Evolutionary conservation across 306 rosid genomes (phyloP), one percentile per base, ranked within the genome.

Genomic region (Pachyrhizus erosus): DNA sequence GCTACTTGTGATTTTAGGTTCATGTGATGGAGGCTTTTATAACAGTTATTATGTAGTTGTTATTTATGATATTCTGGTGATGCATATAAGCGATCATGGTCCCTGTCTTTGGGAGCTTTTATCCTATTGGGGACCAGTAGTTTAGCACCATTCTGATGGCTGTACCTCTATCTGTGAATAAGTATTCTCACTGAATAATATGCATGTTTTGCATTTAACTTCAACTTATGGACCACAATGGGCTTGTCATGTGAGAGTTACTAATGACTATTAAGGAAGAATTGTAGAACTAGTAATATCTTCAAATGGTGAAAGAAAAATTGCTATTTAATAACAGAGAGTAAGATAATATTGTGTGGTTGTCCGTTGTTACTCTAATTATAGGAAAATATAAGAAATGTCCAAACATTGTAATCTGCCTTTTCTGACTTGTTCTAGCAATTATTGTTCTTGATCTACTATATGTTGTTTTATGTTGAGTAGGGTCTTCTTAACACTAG

Each of bases 211-310:
- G 61, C 7, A 34, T 18, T 67, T 73, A 61, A 65, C 40, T 65
- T 79, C 78, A 76, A 84, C 29, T 49, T 65, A 42, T 83, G 90
- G 87, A 87, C 89, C 89, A 65, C 87, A 15, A 26, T 11, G 17
- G 13, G 60, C 14, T 85, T 3, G 46, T 73, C 83, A 62, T 21
- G 77, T 57, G 70, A 68, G 52, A 69, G 34, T 72, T 62, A 65
- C 26, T n/a, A n/a, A n/a, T n/a, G n/a, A n/a, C n/a, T 27, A 62
- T 3, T 71, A 58, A 66, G 66, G 80, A 80, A 75, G 33, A 72
- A 75, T 52, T 49, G 18, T 57, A 74, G 58, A 39, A 37, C 57
- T 54, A 58, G 68, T 34, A 58, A 61, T 60, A 68, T 77, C 75
- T 24, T 76, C 73, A 72, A 80, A 40, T 76, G 54, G 49, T 85